phyloP scores from a whole-genome alignment of 306 rosid genomes.

The Lagenaria siceraria region DNA sequence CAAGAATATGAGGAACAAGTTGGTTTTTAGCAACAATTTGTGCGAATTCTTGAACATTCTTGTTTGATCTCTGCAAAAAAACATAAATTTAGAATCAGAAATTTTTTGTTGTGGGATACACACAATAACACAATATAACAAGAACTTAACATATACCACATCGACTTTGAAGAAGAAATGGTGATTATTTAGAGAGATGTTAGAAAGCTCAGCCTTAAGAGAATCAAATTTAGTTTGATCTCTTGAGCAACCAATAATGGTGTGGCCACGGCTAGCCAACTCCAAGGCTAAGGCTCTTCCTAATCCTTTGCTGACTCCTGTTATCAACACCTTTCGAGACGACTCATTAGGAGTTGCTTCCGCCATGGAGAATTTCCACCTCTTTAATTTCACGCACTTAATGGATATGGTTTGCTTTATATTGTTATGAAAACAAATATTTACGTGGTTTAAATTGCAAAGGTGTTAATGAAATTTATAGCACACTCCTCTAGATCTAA shows the following conservation, averaged over 20 bases:
- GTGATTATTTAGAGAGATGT: neutral
- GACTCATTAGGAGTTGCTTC: neutral
- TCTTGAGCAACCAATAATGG: constrained; percentile 65
- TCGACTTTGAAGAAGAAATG: constrained; percentile 50
- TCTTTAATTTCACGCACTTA: no score
- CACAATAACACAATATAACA: no score
- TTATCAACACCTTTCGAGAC: constrained; percentile 38
- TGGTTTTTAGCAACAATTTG: constrained; percentile 31
- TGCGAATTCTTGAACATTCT: constrained; percentile 41
- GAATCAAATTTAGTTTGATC: constrained; percentile 41
- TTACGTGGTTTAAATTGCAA: no score
- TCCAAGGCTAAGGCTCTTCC: constrained; percentile 68
- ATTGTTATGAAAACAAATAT: no score
- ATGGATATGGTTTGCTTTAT: no score
- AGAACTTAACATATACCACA: constrained; percentile 16
- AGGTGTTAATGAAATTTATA: no score
- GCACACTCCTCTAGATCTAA: no score
- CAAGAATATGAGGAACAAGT: constrained; percentile 50
- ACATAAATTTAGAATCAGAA: no score
- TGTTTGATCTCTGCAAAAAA: constrained; percentile 28
- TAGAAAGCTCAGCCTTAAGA: constrained; percentile 30
- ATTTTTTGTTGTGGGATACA: no score
- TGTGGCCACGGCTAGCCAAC: constrained; percentile 55
- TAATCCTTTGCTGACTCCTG: constrained; percentile 63
- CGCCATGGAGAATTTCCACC: neutral